These are phyloP conservation scores for Suillus ampliporus DNA, from an alignment of 768 basidiomycete species.

Conservation along the genomic window DNA sequence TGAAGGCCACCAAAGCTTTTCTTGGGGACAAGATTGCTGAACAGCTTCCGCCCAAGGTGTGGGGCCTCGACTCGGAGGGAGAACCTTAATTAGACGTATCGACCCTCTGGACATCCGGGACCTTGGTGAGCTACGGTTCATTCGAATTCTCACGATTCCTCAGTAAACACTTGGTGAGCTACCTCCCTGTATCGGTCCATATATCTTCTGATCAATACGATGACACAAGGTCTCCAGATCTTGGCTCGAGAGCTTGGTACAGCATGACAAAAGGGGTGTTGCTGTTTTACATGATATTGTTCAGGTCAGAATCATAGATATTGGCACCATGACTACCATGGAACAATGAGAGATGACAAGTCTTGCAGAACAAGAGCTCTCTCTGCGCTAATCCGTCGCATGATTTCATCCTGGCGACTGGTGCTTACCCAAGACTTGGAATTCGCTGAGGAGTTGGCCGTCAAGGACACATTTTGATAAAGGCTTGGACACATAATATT, in stretches of 20 bases:
- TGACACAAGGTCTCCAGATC: no score
- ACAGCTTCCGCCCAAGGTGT: neutral
- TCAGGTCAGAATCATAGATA: neutral
- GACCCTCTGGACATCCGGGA: slow-evolving; percentile 3
- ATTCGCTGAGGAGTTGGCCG: slow-evolving; percentile 78
- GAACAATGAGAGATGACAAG: slow-evolving; percentile 61
- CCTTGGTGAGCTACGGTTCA: neutral
- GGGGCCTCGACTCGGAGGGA: slow-evolving; percentile 4
- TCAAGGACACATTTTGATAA: slow-evolving; percentile 86
- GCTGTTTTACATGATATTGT: neutral
- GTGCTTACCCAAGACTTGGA: slow-evolving; percentile 78
- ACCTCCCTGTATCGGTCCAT: neutral
- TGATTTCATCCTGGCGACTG: slow-evolving; percentile 82
- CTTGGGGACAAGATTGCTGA: neutral
- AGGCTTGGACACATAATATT: slow-evolving; percentile 85
- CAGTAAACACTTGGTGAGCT: slow-evolving; percentile 2
- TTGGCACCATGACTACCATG: slow-evolving; percentile 52
- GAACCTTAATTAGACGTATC: neutral
- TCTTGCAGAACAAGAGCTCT: slow-evolving; percentile 64
- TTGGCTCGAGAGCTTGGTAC: no score
- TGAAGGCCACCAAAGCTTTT: neutral
- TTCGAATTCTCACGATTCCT: neutral
- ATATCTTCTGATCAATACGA: neutral
- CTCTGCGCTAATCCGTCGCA: slow-evolving; percentile 88
- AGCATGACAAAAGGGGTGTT: neutral